These are phyloP conservation scores for Rusavskia elegans DNA, from an alignment of 495 filamentous ascomycete genomes.

Conservation along the genomic window DNA sequence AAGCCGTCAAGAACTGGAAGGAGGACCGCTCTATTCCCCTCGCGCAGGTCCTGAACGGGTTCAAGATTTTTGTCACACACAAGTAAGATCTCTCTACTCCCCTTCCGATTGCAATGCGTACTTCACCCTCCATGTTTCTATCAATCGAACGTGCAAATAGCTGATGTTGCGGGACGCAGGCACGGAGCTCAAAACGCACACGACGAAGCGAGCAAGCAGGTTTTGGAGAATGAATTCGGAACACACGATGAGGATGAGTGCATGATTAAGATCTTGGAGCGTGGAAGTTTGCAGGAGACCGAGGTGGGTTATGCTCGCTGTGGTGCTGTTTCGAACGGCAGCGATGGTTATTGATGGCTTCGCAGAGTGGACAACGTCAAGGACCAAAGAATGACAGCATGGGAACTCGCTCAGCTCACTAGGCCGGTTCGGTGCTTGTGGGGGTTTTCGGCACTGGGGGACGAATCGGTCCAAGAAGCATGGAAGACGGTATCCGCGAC, in stretches of 20 bases:
- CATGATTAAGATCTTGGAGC: constrained; percentile 63
- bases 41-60: constrained; percentile 70
- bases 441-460: neutral
- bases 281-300: constrained; percentile 50
- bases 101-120: neutral
- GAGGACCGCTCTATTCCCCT: constrained; percentile 63
- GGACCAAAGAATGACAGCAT: constrained; percentile 30
- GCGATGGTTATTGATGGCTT: neutral
- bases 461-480: neutral
- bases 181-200: constrained; percentile 73
- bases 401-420: constrained; percentile 24
- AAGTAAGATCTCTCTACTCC: constrained; percentile 41
- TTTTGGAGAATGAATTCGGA: constrained; percentile 77
- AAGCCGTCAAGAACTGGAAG: constrained; percentile 67
- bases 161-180: constrained; percentile 25
- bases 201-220: constrained; percentile 55
- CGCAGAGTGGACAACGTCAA: constrained; percentile 21
- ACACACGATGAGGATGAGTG: constrained; percentile 60
- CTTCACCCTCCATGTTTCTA: neutral
- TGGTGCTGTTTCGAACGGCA: neutral
- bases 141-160: neutral
- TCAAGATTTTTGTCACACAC: constrained; percentile 82
- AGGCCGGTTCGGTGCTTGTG: neutral
- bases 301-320: constrained; percentile 32
- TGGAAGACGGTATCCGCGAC: too few relatives aligned